Evolutionary conservation across 2,329 filamentous ascomycete species (phyloP).

Genomic region (Chrysosporium queenslandicum): DNA sequence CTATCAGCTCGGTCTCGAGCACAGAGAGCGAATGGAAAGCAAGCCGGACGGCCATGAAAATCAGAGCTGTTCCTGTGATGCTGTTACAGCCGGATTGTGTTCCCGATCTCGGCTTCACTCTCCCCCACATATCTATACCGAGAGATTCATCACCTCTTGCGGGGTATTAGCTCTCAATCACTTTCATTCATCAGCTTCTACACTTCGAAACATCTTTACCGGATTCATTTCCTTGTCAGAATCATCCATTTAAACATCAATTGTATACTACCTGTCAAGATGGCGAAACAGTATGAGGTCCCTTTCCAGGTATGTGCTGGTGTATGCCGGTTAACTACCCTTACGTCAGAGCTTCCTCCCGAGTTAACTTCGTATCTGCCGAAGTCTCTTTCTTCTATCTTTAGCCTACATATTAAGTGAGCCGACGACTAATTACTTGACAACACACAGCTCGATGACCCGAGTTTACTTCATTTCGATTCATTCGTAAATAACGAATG

Average conservation of each 20-base stretch:
- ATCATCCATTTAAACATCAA: background rate
- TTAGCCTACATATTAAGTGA: too few species aligned
- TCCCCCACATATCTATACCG: background rate
- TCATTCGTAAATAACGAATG: conserved; percentile 44
- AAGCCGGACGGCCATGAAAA: background rate
- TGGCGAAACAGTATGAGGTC: conserved; percentile 29
- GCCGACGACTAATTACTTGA: background rate
- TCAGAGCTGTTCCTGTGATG: conserved; percentile 7
- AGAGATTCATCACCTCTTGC: background rate
- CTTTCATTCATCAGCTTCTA: background rate
- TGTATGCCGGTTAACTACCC: background rate
- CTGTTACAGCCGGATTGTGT: background rate
- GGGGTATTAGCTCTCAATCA: background rate
- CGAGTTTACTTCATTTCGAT: conserved; percentile 41
- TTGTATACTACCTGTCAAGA: conserved; percentile 16
- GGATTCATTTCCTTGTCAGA: background rate
- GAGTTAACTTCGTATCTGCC: too few species aligned
- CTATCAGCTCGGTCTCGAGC: background rate
- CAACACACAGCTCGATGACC: conserved; percentile 36
- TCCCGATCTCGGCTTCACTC: conserved; percentile 3
- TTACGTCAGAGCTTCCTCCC: background rate
- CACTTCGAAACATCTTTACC: background rate
- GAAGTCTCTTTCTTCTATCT: background rate
- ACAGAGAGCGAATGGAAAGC: background rate
- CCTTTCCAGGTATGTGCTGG: conserved; percentile 31